Evolutionary conservation across 805 yeast genomes (phyloP).

Genomic region (Tetrapisispora fleetii): DNA sequence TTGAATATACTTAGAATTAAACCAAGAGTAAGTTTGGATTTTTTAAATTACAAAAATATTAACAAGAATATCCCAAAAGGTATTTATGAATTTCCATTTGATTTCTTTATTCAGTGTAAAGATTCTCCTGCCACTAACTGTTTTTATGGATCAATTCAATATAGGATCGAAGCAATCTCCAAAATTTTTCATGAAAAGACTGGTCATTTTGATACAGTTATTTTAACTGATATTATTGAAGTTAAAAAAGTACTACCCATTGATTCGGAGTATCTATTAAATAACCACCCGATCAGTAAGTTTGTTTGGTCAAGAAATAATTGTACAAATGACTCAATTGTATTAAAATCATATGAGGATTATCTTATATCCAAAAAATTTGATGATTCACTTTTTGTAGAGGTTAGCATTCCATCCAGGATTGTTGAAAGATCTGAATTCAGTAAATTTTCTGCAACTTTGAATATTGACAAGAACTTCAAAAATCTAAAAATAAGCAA

Average conservation of each 20-base stretch:
- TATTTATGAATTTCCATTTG: conserved; percentile 3
- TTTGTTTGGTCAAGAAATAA: neutral
- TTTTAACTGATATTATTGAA: conserved; percentile 9
- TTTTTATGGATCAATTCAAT: conserved; percentile 3
- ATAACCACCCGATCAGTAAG: neutral
- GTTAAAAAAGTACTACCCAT: conserved; percentile 10
- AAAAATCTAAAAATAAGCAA: conserved; percentile 3
- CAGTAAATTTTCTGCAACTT: conserved; percentile 3
- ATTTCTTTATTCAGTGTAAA: neutral
- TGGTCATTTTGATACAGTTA: conserved; percentile 6
- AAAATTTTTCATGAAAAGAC: conserved; percentile 2
- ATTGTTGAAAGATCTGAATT: conserved; percentile 9
- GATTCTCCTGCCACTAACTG: conserved; percentile 3
- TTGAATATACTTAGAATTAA: neutral
- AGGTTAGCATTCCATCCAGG: conserved; percentile 7
- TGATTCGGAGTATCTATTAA: conserved; percentile 2
- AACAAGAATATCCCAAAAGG: neutral
- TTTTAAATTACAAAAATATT: neutral
- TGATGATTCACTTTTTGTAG: conserved; percentile 5
- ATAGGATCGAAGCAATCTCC: conserved; percentile 5
- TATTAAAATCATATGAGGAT: neutral
- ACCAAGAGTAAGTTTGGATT: conserved; percentile 1
- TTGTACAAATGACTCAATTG: neutral
- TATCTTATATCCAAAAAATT: neutral
- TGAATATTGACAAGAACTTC: neutral